These are phyloP conservation scores for Aspergillus hancockii DNA, from an alignment of 495 filamentous ascomycete species.

Conservation along the genomic window DNA sequence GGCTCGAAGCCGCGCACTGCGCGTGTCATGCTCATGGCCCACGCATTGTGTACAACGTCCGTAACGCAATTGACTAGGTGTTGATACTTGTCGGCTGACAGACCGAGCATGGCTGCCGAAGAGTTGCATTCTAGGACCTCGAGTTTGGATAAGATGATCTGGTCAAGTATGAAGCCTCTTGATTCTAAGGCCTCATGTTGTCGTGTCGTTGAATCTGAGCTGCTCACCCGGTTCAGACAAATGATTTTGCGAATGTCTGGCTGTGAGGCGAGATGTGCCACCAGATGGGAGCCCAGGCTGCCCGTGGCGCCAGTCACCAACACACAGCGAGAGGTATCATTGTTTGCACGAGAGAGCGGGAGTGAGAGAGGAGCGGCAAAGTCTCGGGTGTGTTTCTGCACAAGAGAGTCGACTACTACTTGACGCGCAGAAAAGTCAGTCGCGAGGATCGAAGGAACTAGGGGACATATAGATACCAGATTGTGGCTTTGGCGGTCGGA, in stretches of 20 bases:
- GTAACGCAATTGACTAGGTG: constrained; percentile 42
- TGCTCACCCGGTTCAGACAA: constrained; percentile 48
- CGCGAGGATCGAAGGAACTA: background rate
- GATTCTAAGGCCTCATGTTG: constrained; percentile 39
- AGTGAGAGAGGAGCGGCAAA: constrained; percentile 11
- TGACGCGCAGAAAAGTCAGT: constrained; percentile 24
- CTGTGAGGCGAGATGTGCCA: constrained; percentile 31
- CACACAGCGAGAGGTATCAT: constrained; percentile 22
- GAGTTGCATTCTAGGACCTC: constrained; percentile 37
- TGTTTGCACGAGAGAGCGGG: background rate
- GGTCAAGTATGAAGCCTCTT: constrained; percentile 34
- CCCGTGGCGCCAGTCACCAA: constrained; percentile 55
- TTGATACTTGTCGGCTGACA: constrained; percentile 38
- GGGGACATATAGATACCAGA: constrained; percentile 4
- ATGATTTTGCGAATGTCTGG: constrained; percentile 28
- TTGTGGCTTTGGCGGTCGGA: constrained; percentile 29
- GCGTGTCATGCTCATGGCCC: constrained; percentile 53
- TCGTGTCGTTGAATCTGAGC: background rate
- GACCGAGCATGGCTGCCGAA: constrained; percentile 45
- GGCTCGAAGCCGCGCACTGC: constrained; percentile 44
- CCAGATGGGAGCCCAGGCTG: constrained; percentile 49
- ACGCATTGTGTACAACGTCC: constrained; percentile 57
- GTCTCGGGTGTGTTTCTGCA: constrained; percentile 23
- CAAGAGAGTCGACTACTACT: constrained; percentile 31
- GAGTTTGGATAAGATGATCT: constrained; percentile 28